These are phyloP conservation scores for Aeschynomene evenia DNA, from an alignment of 306 rosid species.

Conservation along the genomic window DNA sequence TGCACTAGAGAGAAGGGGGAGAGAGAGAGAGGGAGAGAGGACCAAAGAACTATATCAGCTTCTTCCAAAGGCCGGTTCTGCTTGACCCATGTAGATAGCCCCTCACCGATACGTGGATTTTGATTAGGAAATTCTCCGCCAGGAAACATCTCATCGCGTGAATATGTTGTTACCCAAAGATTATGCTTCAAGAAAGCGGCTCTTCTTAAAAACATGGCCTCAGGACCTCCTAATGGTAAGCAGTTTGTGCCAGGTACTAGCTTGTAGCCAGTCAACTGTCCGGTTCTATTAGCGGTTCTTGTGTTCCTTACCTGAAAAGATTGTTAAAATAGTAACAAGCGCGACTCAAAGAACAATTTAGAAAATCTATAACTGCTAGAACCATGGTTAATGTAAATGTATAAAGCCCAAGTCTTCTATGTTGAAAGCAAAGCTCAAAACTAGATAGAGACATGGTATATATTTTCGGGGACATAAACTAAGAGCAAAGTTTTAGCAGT, in stretches of 20 bases:
- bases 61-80: slow-evolving; percentile 76
- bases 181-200: slow-evolving; percentile 94
- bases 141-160: slow-evolving; percentile 73
- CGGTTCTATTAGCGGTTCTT: slow-evolving; percentile 78
- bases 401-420: neutral
- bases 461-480: neutral
- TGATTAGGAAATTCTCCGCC: slow-evolving; percentile 97
- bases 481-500: neutral
- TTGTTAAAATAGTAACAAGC: neutral
- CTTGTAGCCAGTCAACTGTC: slow-evolving; percentile 89
- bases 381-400: neutral
- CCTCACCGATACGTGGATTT: slow-evolving; percentile 80
- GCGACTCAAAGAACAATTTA: slow-evolving; percentile 10
- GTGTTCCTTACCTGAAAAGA: slow-evolving; percentile 75
- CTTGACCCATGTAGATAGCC: slow-evolving; percentile 80
- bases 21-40: slow-evolving; percentile 23
- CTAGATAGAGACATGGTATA: neutral
- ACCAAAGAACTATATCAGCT: slow-evolving; percentile 80
- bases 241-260: slow-evolving; percentile 90
- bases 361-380: neutral
- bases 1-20: neutral
- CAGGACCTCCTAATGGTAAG: slow-evolving; percentile 76
- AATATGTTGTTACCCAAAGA: slow-evolving; percentile 79
- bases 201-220: slow-evolving; percentile 87
- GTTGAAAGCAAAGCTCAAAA: slow-evolving; percentile 3